These are phyloP conservation scores for Clavispora asparagi DNA, from an alignment of 805 yeast genomes.

Conservation along the genomic window DNA sequence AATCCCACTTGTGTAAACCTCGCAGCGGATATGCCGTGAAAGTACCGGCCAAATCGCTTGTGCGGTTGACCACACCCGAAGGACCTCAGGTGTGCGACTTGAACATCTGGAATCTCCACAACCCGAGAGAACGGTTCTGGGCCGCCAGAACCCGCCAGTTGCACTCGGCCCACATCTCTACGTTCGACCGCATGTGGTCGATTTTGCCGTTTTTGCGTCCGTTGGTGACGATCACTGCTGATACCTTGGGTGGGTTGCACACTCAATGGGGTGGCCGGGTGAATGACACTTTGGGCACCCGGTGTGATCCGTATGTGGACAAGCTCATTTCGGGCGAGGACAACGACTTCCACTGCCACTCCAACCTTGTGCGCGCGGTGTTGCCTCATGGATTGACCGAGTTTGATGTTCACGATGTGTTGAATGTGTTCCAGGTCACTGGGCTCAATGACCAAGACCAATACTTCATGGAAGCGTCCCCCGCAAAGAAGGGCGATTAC, in stretches of 20 bases:
- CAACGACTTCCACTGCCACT: constrained; percentile 63
- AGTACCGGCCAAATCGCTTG: constrained; percentile 56
- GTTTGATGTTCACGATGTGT: constrained; percentile 62
- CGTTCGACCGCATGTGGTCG: constrained; percentile 61
- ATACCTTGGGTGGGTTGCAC: constrained; percentile 49
- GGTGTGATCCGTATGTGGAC: constrained; percentile 69
- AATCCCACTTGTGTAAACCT: constrained; percentile 43
- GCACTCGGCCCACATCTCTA: constrained; percentile 58
- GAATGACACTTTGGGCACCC: constrained; percentile 62
- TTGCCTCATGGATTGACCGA: constrained; percentile 58
- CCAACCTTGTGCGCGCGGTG: constrained; percentile 56
- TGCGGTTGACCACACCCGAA: constrained; percentile 58
- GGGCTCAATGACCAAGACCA: constrained; percentile 62
- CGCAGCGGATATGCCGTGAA: constrained; percentile 59
- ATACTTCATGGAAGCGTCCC: constrained; percentile 68
- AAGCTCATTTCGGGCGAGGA: constrained; percentile 59
- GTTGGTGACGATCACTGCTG: constrained; percentile 57
- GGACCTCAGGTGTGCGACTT: constrained; percentile 72
- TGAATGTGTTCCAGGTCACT: constrained; percentile 66
- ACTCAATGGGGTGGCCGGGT: constrained; percentile 64
- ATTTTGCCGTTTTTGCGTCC: constrained; percentile 63
- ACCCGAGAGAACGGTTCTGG: constrained; percentile 64
- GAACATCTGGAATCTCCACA: constrained; percentile 57
- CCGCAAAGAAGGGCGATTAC: constrained; percentile 54
- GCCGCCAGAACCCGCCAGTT: constrained; percentile 65